These are phyloP conservation scores for Fusarium nematophilum DNA, from an alignment of 2,329 filamentous ascomycete species.

Conservation along the genomic window DNA sequence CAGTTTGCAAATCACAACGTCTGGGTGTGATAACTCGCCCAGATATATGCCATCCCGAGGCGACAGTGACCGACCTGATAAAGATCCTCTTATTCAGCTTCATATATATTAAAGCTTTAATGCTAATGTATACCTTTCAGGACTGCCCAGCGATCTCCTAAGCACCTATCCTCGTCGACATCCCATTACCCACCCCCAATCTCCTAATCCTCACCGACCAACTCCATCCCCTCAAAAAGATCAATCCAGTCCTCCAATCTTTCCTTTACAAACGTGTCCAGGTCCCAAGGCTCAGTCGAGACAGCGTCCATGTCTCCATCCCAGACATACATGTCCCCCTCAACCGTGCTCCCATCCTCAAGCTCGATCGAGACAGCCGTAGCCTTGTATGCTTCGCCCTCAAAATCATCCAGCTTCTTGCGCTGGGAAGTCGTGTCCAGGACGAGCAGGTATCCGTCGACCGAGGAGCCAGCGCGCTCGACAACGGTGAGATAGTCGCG, in stretches of 20 bases:
- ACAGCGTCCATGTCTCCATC: slow-evolving; percentile 29
- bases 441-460: slow-evolving; percentile 43
- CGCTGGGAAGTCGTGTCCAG: slow-evolving; percentile 41
- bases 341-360: slow-evolving; percentile 20
- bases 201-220: slow-evolving; percentile 26
- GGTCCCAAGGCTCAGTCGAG: slow-evolving; percentile 37
- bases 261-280: slow-evolving; percentile 40
- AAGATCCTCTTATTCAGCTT: too few relatives aligned
- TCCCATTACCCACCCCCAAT: too few relatives aligned
- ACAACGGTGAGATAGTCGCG: slow-evolving; percentile 44
- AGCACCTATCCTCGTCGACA: too few relatives aligned
- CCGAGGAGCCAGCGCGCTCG: slow-evolving; percentile 11
- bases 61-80: too few relatives aligned
- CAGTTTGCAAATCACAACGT: too few relatives aligned
- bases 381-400: slow-evolving; percentile 41
- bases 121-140: too few relatives aligned
- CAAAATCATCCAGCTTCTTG: slow-evolving; percentile 49
- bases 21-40: too few relatives aligned
- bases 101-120: too few relatives aligned
- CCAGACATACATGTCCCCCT: slow-evolving; percentile 50
- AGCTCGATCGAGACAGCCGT: slow-evolving; percentile 19
- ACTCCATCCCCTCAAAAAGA: slow-evolving; percentile 31
- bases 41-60: too few relatives aligned
- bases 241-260: slow-evolving; percentile 46
- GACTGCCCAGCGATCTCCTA: too few relatives aligned